phyloP scores from a whole-genome alignment of 2,329 filamentous ascomycete species.

The Penicillium glabrum region DNA sequence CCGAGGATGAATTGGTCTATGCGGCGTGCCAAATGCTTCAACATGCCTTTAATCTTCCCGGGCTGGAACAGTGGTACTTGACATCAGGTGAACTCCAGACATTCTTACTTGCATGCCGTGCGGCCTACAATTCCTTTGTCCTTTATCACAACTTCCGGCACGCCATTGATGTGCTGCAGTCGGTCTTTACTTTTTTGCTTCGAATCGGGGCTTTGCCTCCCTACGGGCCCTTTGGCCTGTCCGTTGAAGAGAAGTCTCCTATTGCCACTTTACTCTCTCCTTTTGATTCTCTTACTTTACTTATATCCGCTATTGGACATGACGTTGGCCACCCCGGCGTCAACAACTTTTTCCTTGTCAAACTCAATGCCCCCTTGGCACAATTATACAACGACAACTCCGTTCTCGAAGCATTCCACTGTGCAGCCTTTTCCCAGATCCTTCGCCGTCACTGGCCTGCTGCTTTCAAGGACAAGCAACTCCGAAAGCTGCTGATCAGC shows the following conservation, averaged over 20 bases:
- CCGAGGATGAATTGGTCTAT: slow-evolving; percentile 85
- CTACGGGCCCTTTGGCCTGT: slow-evolving; percentile 52
- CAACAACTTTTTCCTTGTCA: slow-evolving; percentile 94
- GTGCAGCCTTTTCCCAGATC: slow-evolving; percentile 94
- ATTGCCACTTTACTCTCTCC: slow-evolving; percentile 76
- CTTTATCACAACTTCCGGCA: slow-evolving; percentile 98
- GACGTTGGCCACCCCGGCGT: slow-evolving; percentile 97
- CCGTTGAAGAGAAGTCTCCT: slow-evolving; percentile 52
- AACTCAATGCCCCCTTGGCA: slow-evolving; percentile 86
- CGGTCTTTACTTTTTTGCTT: slow-evolving; percentile 85
- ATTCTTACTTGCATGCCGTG: slow-evolving; percentile 83
- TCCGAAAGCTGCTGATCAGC: slow-evolving; percentile 91
- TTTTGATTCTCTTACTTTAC: slow-evolving; percentile 82
- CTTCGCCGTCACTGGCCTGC: slow-evolving; percentile 87
- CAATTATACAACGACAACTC: slow-evolving; percentile 97
- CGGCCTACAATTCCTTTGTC: slow-evolving; percentile 94
- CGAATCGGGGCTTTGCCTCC: slow-evolving; percentile 72
- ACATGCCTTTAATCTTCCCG: slow-evolving; percentile 79
- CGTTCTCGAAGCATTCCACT: slow-evolving; percentile 95
- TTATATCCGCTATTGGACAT: slow-evolving; percentile 95
- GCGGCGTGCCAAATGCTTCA: slow-evolving; percentile 85
- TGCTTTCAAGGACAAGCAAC: slow-evolving; percentile 73
- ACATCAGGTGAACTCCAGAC: slow-evolving; percentile 78
- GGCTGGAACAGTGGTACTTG: slow-evolving; percentile 77
- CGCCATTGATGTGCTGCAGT: slow-evolving; percentile 93